Percentiles rank a stretch among this genome's conserved stretches.
Evolutionary conservation across 495 filamentous ascomycete species (phyloP).

Genomic region (Neurospora tetrasperma): DNA sequence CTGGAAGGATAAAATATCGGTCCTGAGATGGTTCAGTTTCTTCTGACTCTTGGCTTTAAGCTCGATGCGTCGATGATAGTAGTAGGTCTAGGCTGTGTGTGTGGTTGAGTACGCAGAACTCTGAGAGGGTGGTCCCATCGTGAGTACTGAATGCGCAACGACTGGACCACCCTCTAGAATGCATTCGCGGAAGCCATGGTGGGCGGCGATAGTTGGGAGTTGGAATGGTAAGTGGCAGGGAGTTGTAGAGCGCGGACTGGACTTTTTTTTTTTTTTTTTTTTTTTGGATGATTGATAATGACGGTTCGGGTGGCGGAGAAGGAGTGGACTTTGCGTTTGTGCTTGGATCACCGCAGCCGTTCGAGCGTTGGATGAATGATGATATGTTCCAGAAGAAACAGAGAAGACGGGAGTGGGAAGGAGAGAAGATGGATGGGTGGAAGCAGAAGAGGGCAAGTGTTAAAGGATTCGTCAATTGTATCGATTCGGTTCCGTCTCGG

Average conservation of each 20-base stretch:
- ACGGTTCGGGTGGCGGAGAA: not conserved
- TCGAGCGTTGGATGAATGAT: not conserved
- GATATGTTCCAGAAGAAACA: not conserved
- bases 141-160: constrained; percentile 26
- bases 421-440: too few relatives aligned
- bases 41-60: not conserved
- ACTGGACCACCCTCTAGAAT: constrained; percentile 42
- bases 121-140: constrained; percentile 43
- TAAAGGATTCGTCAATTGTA: not conserved
- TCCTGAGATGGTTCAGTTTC: not conserved
- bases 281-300: constrained; percentile 5
- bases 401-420: not conserved
- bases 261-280: not conserved
- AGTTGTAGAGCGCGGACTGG: not conserved
- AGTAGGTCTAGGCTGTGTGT: not conserved
- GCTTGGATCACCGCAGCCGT: not conserved
- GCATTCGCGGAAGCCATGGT: constrained; percentile 37
- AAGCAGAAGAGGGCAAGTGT: not conserved
- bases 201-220: constrained; percentile 5
- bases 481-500: not conserved
- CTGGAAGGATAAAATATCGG: not conserved
- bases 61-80: constrained; percentile 16
- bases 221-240: constrained; percentile 8
- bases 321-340: not conserved
- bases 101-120: constrained; percentile 16